Base-by-base conservation (phyloP, 2,329 filamentous ascomycete genomes). In the Ploettnerulaceae sp. region DNA sequence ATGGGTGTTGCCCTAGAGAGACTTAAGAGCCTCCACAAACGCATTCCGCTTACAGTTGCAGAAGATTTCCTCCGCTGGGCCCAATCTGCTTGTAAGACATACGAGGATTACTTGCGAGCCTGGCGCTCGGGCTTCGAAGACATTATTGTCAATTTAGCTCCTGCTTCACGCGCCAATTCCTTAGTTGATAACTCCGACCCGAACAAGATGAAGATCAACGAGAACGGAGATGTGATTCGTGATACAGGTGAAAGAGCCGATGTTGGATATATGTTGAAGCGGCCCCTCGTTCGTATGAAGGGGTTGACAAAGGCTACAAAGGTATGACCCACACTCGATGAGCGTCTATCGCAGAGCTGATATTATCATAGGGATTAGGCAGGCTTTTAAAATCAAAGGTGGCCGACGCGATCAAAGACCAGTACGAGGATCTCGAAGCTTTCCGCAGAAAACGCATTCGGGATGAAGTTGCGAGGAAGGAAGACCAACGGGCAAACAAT, bases 111-210 rank as follows among this genome's bases (percentile, higher is more conserved):
- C 64, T 74, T 97, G 24, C 81, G 81, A 61, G 82, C 85, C 6
- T 98, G 93, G 93, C 79, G 89, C 22, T 75, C 97, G 37, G 93
- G 93, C 0, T 98, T 97, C 66, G 86, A 95, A 60, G 90, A 95
- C 63, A 81, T 98, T 15, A 82, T 97, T 39, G 88, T 98, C 58
- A 97, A 95, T 62, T 79, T 97, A 25, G 89, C 89, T 1, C 86
- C 89, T 6, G 78, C 45, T 14, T 67, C 69, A 1, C 69, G 68
- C 12, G 59, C 58, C 1, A 60, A 66, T 1, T 79, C 83, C 25
- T 79, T 84, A 37, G 73, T 80, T 29, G 74, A 81, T 53, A 41
- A 59, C 12, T 80, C 77, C 1, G 67, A 81, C 1, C 62, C 82
- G 42, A 72, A 77, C 51, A 77, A 75, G 1, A 70, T 77, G 69